These are phyloP conservation scores for Boletus sp. DNA, from an alignment of 768 basidiomycete genomes.

Conservation along the genomic window DNA sequence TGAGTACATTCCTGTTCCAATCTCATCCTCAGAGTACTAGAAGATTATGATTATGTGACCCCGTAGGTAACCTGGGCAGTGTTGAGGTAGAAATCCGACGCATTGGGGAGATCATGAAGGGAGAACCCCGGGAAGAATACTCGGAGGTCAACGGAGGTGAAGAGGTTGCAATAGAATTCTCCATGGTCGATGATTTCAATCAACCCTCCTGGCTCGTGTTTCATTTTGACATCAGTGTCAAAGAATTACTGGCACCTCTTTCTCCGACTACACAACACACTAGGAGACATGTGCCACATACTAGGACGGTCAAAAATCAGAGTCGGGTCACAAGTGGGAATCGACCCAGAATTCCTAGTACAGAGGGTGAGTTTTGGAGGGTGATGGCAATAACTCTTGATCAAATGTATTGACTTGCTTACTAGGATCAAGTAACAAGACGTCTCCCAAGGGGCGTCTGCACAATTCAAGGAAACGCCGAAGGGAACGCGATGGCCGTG, in stretches of 20 bases:
- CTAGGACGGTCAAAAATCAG: background rate
- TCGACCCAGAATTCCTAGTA: background rate
- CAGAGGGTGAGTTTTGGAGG: background rate
- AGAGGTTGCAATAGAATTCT: background rate
- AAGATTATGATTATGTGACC: background rate
- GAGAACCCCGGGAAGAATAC: background rate
- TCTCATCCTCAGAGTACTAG: background rate
- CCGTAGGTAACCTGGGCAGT: constrained; percentile 4
- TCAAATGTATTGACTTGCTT: background rate
- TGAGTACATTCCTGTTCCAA: background rate
- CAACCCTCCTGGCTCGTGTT: constrained; percentile 13
- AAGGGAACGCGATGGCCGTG: background rate
- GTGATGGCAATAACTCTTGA: background rate
- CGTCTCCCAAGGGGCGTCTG: background rate
- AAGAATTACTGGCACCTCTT: background rate
- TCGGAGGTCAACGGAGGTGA: background rate
- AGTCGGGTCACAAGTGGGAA: background rate
- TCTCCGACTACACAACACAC: background rate
- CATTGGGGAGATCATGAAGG: constrained; percentile 7
- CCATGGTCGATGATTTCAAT: constrained; percentile 14
- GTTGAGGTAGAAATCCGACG: constrained; percentile 19
- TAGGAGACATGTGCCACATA: background rate
- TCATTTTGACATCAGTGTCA: constrained; percentile 5
- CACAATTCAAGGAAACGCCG: background rate
- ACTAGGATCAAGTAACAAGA: background rate